phyloP scores from a whole-genome alignment of 208 protist genomes.

The Crithidia bombi region DNA sequence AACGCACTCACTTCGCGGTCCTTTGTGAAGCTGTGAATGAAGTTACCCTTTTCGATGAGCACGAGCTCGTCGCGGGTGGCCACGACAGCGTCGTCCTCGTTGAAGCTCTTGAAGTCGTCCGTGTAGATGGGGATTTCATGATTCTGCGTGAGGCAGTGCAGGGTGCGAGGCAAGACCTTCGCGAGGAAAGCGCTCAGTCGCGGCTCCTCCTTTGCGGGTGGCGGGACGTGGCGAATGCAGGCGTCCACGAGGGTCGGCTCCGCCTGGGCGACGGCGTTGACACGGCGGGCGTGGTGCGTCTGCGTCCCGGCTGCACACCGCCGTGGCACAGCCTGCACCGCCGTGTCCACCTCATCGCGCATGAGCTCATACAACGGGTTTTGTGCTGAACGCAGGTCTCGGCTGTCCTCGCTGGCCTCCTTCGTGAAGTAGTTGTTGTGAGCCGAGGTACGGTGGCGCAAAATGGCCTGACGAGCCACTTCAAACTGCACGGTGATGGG shows the following conservation, averaged over 20 bases:
- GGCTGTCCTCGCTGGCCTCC: slow-evolving; percentile 89
- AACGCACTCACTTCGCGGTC: slow-evolving; percentile 78
- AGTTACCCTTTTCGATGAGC: slow-evolving; percentile 88
- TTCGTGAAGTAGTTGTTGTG: slow-evolving; percentile 72
- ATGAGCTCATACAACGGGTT: slow-evolving; percentile 72
- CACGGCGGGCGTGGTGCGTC: slow-evolving; percentile 78
- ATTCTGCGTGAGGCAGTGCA: slow-evolving; percentile 88
- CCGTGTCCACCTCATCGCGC: slow-evolving; percentile 75
- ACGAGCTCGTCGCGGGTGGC: slow-evolving; percentile 79
- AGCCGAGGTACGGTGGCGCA: slow-evolving; percentile 58
- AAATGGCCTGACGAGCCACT: slow-evolving; percentile 59
- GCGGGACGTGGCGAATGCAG: slow-evolving; percentile 61
- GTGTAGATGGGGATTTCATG: slow-evolving; percentile 86
- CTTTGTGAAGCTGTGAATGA: slow-evolving; percentile 80
- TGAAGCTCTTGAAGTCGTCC: slow-evolving; percentile 85
- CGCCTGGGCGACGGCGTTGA: slow-evolving; percentile 81
- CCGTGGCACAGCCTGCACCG: slow-evolving; percentile 76
- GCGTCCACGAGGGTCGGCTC: slow-evolving; percentile 84
- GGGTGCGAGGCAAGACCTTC: slow-evolving; percentile 75
- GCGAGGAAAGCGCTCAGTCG: slow-evolving; percentile 76
- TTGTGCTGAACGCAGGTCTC: slow-evolving; percentile 68
- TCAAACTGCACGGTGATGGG: slow-evolving; percentile 78
- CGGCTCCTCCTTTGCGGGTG: slow-evolving; percentile 62
- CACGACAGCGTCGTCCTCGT: slow-evolving; percentile 89
- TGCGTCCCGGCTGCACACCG: slow-evolving; percentile 46